Conservation (phyloP, 768 basidiomycete species). For the Aureoboletus auriporus region DNA sequence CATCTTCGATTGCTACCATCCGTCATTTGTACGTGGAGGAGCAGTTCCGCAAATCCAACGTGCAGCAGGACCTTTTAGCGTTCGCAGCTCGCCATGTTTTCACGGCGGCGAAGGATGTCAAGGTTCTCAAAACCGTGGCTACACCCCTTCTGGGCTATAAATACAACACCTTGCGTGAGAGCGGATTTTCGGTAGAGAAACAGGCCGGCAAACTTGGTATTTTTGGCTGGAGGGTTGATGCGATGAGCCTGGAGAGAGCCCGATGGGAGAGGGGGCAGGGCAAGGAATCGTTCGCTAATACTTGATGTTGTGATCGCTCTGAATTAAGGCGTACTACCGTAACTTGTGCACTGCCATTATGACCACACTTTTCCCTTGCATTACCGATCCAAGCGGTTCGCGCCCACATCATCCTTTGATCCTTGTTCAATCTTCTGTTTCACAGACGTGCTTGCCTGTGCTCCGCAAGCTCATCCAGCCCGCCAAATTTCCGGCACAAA, state of each 20-base stretch:
- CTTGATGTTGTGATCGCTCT: constrained; percentile 5
- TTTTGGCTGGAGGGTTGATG: constrained; percentile 51
- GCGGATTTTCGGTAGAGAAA: constrained; percentile 48
- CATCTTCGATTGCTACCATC: constrained; percentile 55
- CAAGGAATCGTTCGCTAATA: constrained; percentile 5
- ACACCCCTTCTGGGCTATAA: constrained; percentile 53
- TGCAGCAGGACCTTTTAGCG: constrained; percentile 65
- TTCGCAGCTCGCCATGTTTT: constrained; percentile 61
- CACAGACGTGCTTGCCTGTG: constrained; percentile 55
- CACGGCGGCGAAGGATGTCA: constrained; percentile 35
- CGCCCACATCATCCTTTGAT: constrained; percentile 42
- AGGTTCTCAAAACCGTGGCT: constrained; percentile 43
- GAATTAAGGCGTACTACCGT: no score
- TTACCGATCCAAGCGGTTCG: constrained; percentile 17
- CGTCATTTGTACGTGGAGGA: constrained; percentile 76
- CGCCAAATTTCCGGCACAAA: constrained; percentile 15
- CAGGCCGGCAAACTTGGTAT: constrained; percentile 48
- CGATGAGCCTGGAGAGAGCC: constrained; percentile 40
- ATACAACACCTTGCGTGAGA: constrained; percentile 38
- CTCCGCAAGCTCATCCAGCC: constrained; percentile 43
- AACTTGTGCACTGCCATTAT: no score
- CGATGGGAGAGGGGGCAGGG: constrained; percentile 39
- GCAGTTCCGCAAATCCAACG: constrained; percentile 47
- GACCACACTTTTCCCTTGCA: constrained; percentile 29
- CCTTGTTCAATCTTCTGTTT: constrained; percentile 54